phyloP scores from a whole-genome alignment of 1,284 basidiomycete species.

The Ceratobasidium theobromae region DNA sequence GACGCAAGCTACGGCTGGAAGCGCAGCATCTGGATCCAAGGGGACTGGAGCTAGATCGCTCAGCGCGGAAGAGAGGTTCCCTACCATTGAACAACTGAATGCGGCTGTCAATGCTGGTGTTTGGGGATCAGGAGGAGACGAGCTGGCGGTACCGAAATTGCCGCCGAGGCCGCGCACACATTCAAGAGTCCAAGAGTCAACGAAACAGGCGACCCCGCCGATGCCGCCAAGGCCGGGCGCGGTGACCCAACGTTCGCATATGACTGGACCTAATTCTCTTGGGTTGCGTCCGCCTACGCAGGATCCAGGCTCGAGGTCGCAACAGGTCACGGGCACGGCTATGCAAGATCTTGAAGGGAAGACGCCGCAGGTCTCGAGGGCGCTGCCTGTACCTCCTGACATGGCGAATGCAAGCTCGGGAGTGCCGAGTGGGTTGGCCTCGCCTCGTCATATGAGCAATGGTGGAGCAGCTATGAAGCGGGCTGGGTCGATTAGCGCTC shows the following conservation, averaged over 20 bases:
- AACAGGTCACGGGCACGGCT: constrained; percentile 58
- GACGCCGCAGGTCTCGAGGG: background rate
- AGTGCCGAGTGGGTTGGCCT: background rate
- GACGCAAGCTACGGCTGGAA: constrained; percentile 23
- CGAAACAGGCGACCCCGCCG: background rate
- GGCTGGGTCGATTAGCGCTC: background rate
- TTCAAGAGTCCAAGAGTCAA: too few species aligned
- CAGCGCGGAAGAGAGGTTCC: constrained; percentile 66
- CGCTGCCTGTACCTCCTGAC: constrained; percentile 15
- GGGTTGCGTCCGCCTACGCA: constrained; percentile 17
- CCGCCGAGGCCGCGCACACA: too few species aligned
- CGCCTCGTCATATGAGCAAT: constrained; percentile 3
- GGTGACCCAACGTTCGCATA: constrained; percentile 10
- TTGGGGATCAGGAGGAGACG: background rate
- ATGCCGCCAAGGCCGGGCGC: constrained; percentile 13
- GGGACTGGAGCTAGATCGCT: constrained; percentile 2
- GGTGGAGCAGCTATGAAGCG: background rate
- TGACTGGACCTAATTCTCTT: constrained; percentile 14
- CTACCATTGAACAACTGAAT: constrained; percentile 75
- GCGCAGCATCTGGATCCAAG: constrained; percentile 18
- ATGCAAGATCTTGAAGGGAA: constrained; percentile 50
- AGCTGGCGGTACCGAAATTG: background rate
- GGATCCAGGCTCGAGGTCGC: constrained; percentile 37
- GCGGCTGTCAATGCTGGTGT: constrained; percentile 45
- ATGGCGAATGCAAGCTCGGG: background rate